Evolutionary conservation across 441 rosid genomes (phyloP), one percentile per base, ranked within the genome.

Genomic region (Croton setiger): DNA sequence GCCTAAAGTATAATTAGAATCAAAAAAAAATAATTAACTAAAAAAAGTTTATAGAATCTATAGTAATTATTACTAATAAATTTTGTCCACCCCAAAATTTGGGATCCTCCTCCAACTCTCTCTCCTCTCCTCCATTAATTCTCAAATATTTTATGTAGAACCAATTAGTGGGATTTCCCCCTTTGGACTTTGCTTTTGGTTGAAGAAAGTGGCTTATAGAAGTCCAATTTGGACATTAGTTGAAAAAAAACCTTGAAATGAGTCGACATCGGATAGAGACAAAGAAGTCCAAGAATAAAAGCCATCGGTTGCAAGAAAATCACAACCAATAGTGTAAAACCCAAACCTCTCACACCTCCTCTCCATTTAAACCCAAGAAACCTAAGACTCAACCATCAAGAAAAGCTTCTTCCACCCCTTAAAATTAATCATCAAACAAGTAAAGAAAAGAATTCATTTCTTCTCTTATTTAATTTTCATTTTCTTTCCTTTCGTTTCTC

Each of bases 191-290:
- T 88, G 75, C 98, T 84, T 88, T 87, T 80, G 76, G 63, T 64
- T 66, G 82, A 87, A 93, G 96, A 82, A 87, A 84, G 84, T 14
- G 62, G 66, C 41, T 1, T 63, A n/a, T n/a, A 49, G 78, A 78
- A 64, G 31, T 0, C 31, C 66, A 70, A 57, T 75, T 74, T 47
- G 21, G 82, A 66, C 52, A 70, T 62, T 21, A 17, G 31, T 27
- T 27, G 31, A 67, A 7, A 41, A 33, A 1, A 7, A 60, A 31
- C 52, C 68, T 33, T 61, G 76, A 71, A 82, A 58, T 69, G 56
- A 18, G 69, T 56, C 31, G 1, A 27, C 31, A 27, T 27, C 71
- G 81, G 74, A 80, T 76, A 72, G 68, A 73, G 82, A 67, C 78
- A 69, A 37, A 53, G 59, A 35, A 21, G 20, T 52, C 54, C 68